Conservation (phyloP, 1,284 basidiomycete species). For the Pseudomicrostroma phylloplanum region DNA sequence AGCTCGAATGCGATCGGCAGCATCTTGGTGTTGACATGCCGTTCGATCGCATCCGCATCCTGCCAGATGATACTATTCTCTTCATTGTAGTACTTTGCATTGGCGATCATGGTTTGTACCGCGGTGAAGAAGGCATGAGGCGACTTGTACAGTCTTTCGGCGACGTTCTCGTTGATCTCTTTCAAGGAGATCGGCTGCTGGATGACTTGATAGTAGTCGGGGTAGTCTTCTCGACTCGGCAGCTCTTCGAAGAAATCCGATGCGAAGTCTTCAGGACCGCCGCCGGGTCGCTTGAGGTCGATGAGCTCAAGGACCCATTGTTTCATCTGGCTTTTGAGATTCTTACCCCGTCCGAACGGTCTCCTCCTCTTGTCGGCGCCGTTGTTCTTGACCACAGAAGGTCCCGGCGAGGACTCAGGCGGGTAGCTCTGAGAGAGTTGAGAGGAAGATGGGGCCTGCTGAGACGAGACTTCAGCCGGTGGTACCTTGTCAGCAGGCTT, state of each 20-base stretch:
- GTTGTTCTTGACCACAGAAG: neutral
- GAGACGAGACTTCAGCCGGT: constrained; percentile 8
- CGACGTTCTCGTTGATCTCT: constrained; percentile 27
- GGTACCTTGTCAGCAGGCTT: constrained; percentile 18
- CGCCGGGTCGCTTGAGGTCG: neutral
- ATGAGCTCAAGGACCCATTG: constrained; percentile 1
- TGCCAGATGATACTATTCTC: constrained; percentile 34
- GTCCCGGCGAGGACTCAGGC: neutral
- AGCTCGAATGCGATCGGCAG: constrained; percentile 41
- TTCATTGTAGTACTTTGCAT: constrained; percentile 45
- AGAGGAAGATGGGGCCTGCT: neutral
- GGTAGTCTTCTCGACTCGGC: constrained; percentile 34
- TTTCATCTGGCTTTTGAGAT: constrained; percentile 9
- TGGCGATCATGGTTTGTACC: constrained; percentile 43
- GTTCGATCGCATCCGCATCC: constrained; percentile 36
- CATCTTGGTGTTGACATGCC: constrained; percentile 35
- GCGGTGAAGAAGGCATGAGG: constrained; percentile 37
- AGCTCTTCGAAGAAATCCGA: constrained; percentile 37
- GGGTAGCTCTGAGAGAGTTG: too few species aligned
- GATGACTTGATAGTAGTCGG: constrained; percentile 47
- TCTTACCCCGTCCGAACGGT: neutral
- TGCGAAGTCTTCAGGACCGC: constrained; percentile 10
- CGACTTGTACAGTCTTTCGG: constrained; percentile 38
- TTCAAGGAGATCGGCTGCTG: constrained; percentile 33
- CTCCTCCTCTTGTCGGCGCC: neutral